Conservation (phyloP, 2,329 filamentous ascomycete genomes). For the Sporothrix protearum region DNA sequence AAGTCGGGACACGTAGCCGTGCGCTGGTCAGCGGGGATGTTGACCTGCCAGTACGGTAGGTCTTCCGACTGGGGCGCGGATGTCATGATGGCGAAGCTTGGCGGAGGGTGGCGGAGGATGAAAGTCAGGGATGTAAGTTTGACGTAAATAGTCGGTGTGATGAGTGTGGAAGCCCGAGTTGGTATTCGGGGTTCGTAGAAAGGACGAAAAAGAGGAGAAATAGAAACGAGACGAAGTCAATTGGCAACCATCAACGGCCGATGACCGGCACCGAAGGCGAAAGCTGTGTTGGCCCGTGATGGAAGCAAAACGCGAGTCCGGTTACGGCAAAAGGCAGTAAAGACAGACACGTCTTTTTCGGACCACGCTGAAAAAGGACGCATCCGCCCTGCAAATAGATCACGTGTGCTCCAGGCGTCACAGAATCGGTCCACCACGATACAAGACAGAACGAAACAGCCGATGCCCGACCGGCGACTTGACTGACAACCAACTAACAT, state of each 20-base stretch:
- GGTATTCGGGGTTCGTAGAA: neutral
- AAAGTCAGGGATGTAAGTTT: too few relatives aligned
- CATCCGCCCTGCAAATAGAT: neutral
- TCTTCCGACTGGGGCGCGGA: neutral
- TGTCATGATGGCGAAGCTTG: neutral
- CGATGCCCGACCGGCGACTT: neutral
- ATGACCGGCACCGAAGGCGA: neutral
- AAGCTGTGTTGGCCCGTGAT: neutral
- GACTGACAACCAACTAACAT: neutral
- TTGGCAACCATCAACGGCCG: neutral
- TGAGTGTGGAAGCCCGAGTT: neutral
- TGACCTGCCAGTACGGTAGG: conserved; percentile 77
- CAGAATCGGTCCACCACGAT: neutral
- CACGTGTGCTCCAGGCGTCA: neutral
- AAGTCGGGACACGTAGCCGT: conserved; percentile 68
- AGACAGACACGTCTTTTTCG: neutral
- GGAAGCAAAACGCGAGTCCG: neutral
- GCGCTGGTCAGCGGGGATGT: conserved; percentile 62
- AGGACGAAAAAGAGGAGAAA: neutral
- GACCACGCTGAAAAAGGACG: neutral
- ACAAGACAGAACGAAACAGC: neutral
- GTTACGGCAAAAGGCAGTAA: neutral
- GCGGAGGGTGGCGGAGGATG: neutral
- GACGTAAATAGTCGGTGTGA: neutral
- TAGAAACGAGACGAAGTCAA: neutral